Conservation (phyloP, 2,329 filamentous ascomycete genomes). For the Colletotrichum neosansevieriae region DNA sequence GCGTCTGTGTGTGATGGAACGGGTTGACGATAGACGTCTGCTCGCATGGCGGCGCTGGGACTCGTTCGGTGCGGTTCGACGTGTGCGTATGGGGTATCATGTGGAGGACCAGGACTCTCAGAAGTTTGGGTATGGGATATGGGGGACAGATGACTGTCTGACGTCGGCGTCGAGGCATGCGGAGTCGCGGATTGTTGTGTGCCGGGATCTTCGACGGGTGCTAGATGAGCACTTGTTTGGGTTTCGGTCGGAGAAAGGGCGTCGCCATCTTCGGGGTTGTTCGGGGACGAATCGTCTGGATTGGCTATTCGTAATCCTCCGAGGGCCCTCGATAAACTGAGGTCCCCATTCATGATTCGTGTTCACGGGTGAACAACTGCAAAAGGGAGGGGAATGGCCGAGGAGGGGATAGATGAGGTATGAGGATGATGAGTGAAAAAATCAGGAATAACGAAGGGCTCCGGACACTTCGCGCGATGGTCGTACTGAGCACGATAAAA, state of each 20-base stretch:
- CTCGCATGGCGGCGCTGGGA: slow-evolving; percentile 30
- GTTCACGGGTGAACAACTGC: slow-evolving; percentile 32
- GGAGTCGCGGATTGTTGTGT: slow-evolving; percentile 7
- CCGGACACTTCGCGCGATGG: slow-evolving; percentile 17
- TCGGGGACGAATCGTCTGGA: slow-evolving; percentile 69
- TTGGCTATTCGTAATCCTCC: slow-evolving; percentile 97
- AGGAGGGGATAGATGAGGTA: background rate
- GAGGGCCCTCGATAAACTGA: slow-evolving; percentile 91
- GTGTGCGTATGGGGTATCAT: slow-evolving; percentile 48
- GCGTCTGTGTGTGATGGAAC: slow-evolving; percentile 22
- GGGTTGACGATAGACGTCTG: slow-evolving; percentile 35
- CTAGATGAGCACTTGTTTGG: slow-evolving; percentile 38
- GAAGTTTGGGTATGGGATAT: slow-evolving; percentile 12
- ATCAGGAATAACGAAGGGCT: slow-evolving; percentile 19
- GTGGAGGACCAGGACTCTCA: background rate
- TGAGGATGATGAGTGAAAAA: slow-evolving; percentile 16
- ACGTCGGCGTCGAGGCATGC: slow-evolving; percentile 17
- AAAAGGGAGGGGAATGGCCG: slow-evolving; percentile 13
- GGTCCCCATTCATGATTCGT: slow-evolving; percentile 85
- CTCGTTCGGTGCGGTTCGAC: slow-evolving; percentile 33
- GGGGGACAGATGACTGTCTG: slow-evolving; percentile 22
- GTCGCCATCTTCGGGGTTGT: slow-evolving; percentile 31
- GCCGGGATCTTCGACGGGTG: slow-evolving; percentile 8
- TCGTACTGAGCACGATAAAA: slow-evolving; percentile 21
- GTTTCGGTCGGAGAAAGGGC: slow-evolving; percentile 46